Conservation (phyloP, 176 grass and related monocot species). For the Aegilops longissima region DNA sequence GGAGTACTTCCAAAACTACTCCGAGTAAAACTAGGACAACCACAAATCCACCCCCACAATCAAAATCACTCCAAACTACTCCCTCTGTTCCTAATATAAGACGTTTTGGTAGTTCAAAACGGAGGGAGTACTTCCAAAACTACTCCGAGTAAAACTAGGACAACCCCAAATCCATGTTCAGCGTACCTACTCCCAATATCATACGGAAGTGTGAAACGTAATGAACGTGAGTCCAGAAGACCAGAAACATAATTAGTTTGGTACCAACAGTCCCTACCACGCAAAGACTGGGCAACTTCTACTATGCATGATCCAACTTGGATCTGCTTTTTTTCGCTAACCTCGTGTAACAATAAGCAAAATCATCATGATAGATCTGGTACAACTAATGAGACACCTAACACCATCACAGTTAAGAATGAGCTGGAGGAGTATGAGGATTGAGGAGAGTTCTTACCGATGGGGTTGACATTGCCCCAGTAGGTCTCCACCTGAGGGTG, state of each 20-base stretch:
- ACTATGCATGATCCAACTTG: slow-evolving; percentile 31
- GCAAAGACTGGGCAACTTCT: neutral
- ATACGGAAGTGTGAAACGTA: slow-evolving; percentile 23
- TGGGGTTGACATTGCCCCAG: slow-evolving; percentile 98
- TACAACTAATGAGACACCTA: neutral
- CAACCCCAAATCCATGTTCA: slow-evolving; percentile 23
- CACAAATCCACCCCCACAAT: neutral
- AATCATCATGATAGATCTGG: neutral
- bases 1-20: neutral
- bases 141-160: neutral
- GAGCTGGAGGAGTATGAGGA: neutral
- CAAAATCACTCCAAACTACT: too few species aligned
- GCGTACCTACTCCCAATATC: neutral
- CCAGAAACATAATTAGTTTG: slow-evolving; percentile 32
- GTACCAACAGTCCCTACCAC: neutral
- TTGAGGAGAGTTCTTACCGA: slow-evolving; percentile 49
- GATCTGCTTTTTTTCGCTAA: neutral
- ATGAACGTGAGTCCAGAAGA: slow-evolving; percentile 2
- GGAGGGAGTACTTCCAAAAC: neutral
- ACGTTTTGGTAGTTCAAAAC: too few species aligned
- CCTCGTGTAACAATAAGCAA: slow-evolving; percentile 33
- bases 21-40: neutral
- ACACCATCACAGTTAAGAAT: neutral
- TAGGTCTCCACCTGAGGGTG: slow-evolving; percentile 97
- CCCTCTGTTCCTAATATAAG: too few species aligned